phyloP scores from a whole-genome alignment of 768 basidiomycete genomes.

The Russula emetica region DNA sequence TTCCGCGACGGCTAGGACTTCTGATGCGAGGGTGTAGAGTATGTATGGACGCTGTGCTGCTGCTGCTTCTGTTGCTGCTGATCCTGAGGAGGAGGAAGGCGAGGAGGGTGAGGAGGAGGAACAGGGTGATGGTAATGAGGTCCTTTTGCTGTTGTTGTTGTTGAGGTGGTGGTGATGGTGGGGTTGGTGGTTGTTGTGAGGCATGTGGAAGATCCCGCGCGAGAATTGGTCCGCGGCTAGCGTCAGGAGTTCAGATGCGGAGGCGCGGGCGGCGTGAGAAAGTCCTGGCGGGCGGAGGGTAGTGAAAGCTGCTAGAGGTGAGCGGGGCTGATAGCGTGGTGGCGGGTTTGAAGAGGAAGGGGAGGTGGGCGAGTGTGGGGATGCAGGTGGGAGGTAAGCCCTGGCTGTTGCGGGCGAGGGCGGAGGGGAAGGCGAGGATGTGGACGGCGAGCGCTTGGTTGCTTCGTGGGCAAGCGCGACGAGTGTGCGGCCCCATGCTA shows the following conservation, averaged over 20 bases:
- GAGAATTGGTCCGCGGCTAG: constrained; percentile 68
- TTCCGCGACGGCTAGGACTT: constrained; percentile 57
- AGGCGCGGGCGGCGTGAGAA: constrained; percentile 38
- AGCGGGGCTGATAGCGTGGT: constrained; percentile 31
- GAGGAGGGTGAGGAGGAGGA: neutral
- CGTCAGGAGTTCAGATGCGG: constrained; percentile 50
- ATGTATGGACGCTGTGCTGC: constrained; percentile 44
- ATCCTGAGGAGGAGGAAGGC: no score
- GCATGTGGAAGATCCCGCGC: constrained; percentile 69
- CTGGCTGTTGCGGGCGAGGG: neutral
- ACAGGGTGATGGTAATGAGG: neutral
- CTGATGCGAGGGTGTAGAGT: constrained; percentile 58
- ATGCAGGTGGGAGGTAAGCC: neutral
- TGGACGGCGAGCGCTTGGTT: constrained; percentile 29
- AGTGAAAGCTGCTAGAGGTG: constrained; percentile 49
- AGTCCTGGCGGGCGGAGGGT: constrained; percentile 49
- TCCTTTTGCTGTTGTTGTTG: neutral
- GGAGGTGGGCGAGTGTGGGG: neutral
- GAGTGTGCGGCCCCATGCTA: constrained; percentile 63
- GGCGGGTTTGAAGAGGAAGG: neutral
- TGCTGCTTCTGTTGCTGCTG: neutral
- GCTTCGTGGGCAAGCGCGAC: constrained; percentile 54
- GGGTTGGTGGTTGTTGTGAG: constrained; percentile 35
- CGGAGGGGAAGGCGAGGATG: constrained; percentile 4
- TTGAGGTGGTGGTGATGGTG: constrained; percentile 27